A percentile compares a stretch with the other conserved stretches of the same genome.
Conservation (phyloP, 805 yeast genomes). For the Starmerella scarabaei region DNA sequence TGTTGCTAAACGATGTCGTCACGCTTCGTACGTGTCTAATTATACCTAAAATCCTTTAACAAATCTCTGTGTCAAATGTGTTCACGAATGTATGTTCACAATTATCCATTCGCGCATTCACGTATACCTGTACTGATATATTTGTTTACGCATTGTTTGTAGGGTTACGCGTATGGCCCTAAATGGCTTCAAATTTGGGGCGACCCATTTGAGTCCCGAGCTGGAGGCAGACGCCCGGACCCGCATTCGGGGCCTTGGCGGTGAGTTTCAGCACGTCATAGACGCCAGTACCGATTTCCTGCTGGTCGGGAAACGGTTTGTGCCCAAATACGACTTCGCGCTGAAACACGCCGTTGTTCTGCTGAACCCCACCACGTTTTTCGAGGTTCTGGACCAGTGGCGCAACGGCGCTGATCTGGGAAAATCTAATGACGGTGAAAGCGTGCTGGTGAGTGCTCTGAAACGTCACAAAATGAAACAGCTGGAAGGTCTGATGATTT, state of each 20-base stretch:
- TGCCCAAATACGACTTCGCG: slow-evolving; percentile 44
- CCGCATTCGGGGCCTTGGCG: slow-evolving; percentile 19
- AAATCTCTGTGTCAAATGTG: no score
- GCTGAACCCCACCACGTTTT: slow-evolving; percentile 36
- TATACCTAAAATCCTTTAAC: no score
- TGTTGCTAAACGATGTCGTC: no score
- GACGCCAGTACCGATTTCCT: slow-evolving; percentile 26
- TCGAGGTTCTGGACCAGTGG: slow-evolving; percentile 40
- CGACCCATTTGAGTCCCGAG: slow-evolving; percentile 17
- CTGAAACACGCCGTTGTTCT: slow-evolving; percentile 43
- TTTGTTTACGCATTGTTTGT: neutral
- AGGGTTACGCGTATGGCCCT: no score
- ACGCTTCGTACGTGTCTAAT: no score
- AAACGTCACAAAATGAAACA: slow-evolving; percentile 18
- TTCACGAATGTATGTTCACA: no score
- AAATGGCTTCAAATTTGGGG: slow-evolving; percentile 9
- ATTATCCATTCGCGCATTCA: no score
- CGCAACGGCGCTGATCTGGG: slow-evolving; percentile 31
- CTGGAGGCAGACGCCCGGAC: slow-evolving; percentile 9
- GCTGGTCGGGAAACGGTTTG: slow-evolving; percentile 40
- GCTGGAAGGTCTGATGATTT: slow-evolving; percentile 27
- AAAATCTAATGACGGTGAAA: neutral
- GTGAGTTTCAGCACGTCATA: slow-evolving; percentile 12
- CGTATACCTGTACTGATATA: no score
- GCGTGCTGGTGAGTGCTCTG: slow-evolving; percentile 21